A percentile compares a stretch with the other conserved stretches of the same genome.
phyloP scores from a whole-genome alignment of 1,284 basidiomycete species.

The Malassezia pachydermatis region DNA sequence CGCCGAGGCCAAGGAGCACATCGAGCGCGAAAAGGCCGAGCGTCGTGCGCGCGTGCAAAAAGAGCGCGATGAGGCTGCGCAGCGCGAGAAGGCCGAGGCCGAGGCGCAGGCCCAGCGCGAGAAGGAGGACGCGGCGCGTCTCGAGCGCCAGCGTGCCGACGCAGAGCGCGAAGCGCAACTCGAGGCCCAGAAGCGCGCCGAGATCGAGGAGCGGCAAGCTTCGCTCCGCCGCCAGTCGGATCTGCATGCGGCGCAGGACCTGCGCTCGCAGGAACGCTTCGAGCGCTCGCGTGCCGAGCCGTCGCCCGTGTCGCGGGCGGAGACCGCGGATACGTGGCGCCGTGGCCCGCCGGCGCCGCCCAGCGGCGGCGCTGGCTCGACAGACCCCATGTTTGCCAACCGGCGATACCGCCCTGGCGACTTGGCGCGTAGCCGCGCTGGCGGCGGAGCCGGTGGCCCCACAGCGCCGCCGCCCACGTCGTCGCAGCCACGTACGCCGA shows the following conservation, averaged over 20 bases:
- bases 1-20: slow-evolving; percentile 60
- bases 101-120: slow-evolving; percentile 1
- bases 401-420: slow-evolving; percentile 19
- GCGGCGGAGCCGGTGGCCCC: not conserved
- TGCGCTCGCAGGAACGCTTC: slow-evolving; percentile 25
- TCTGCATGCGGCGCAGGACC: slow-evolving; percentile 35
- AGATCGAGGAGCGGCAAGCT: slow-evolving; percentile 42
- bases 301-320: slow-evolving; percentile 3
- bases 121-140: slow-evolving; percentile 20
- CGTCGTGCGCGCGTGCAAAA: slow-evolving; percentile 48
- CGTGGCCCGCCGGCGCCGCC: slow-evolving; percentile 10
- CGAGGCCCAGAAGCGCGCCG: slow-evolving; percentile 44
- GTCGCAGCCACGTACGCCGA: not conserved
- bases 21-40: slow-evolving; percentile 76
- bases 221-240: slow-evolving; percentile 34
- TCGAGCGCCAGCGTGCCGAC: slow-evolving; percentile 31
- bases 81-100: slow-evolving; percentile 29
- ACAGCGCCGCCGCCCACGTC: not conserved
- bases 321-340: slow-evolving; percentile 8
- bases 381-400: slow-evolving; percentile 18
- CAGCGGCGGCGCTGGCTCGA: slow-evolving; percentile 5
- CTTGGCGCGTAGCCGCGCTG: slow-evolving; percentile 5
- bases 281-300: slow-evolving; percentile 5
- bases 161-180: slow-evolving; percentile 36
- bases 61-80: slow-evolving; percentile 38